These are phyloP conservation scores for Glutinoglossum americanum DNA, from an alignment of 495 filamentous ascomycete species.

Conservation along the genomic window DNA sequence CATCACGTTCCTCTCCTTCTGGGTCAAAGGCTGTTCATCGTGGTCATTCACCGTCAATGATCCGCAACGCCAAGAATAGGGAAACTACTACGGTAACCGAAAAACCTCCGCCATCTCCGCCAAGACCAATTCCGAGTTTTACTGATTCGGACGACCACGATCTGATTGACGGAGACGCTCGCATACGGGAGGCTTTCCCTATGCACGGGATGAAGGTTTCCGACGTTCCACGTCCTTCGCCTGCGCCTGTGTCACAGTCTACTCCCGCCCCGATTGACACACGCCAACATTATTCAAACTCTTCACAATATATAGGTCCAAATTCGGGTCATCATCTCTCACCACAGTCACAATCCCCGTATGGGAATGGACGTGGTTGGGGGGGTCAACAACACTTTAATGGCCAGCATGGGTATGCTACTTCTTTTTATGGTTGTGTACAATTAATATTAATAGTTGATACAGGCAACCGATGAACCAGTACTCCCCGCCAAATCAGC, in stretches of 20 bases:
- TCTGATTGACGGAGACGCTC: slow-evolving; percentile 10
- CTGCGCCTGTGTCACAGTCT: slow-evolving; percentile 13
- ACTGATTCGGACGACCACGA: slow-evolving; percentile 15
- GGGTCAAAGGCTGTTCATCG: neutral
- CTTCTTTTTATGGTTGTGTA: neutral
- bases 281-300: slow-evolving; percentile 28
- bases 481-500: slow-evolving; percentile 8
- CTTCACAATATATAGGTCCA: slow-evolving; percentile 35
- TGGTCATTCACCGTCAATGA: neutral
- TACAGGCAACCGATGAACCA: slow-evolving; percentile 8
- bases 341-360: slow-evolving; percentile 44
- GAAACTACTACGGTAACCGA: neutral
- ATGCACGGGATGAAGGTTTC: slow-evolving; percentile 19
- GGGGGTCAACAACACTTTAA: slow-evolving; percentile 30
- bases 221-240: slow-evolving; percentile 11
- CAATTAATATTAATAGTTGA: slow-evolving; percentile 7
- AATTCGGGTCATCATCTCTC: slow-evolving; percentile 43
- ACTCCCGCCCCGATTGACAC: slow-evolving; percentile 20
- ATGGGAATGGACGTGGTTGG: slow-evolving; percentile 32
- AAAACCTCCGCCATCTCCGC: slow-evolving; percentile 19
- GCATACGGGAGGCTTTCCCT: slow-evolving; percentile 17
- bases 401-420: slow-evolving; percentile 37
- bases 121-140: slow-evolving; percentile 18
- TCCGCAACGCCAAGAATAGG: neutral
- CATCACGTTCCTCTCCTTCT: neutral